These are phyloP conservation scores for Penicillium sp. DNA, from an alignment of 2,329 filamentous ascomycete species.

Conservation along the genomic window DNA sequence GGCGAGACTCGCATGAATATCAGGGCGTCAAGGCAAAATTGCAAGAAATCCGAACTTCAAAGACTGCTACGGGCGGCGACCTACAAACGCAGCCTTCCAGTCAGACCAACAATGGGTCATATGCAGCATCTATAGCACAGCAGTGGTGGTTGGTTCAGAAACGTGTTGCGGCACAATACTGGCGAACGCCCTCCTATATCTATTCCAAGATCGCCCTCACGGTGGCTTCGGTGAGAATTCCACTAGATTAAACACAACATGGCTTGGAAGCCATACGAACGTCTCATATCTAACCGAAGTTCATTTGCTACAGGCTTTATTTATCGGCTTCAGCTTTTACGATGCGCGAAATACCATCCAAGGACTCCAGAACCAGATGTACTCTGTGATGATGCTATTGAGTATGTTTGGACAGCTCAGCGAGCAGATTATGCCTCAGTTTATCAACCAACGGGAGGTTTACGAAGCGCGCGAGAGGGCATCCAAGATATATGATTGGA, in stretches of 20 bases:
- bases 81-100: neutral
- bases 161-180: conserved; percentile 84
- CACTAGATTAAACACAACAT: neutral
- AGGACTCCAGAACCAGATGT: conserved; percentile 84
- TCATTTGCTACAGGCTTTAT: conserved; percentile 52
- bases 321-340: conserved; percentile 80
- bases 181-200: conserved; percentile 82
- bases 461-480: conserved; percentile 60
- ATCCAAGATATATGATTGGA: conserved; percentile 71
- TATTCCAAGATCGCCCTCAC: conserved; percentile 66
- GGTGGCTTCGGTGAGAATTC: neutral
- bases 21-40: conserved; percentile 47
- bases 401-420: conserved; percentile 66
- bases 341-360: conserved; percentile 70
- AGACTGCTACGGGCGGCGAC: conserved; percentile 34
- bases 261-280: neutral
- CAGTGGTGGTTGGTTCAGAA: conserved; percentile 65
- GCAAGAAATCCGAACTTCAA: conserved; percentile 51
- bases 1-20: conserved; percentile 58
- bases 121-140: conserved; percentile 46
- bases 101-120: neutral
- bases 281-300: conserved; percentile 33
- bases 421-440: conserved; percentile 56
- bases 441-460: conserved; percentile 55
- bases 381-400: conserved; percentile 76